Conservation (phyloP, 805 yeast species). For the Candida coquimbonensis region DNA sequence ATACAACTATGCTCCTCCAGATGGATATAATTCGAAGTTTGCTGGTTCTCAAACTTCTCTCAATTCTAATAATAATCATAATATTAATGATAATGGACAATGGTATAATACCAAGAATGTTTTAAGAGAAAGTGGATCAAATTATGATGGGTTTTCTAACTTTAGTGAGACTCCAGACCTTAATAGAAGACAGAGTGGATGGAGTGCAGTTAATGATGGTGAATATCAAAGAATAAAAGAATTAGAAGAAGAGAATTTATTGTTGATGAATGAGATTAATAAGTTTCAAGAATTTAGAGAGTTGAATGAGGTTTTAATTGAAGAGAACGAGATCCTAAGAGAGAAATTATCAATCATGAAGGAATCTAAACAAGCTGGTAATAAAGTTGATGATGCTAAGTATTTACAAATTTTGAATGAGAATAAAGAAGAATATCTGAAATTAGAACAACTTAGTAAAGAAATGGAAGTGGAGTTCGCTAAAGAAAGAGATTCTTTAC, state of each 20-base stretch:
- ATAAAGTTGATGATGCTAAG: background rate
- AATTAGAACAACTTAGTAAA: background rate
- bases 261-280: slow-evolving; percentile 2
- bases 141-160: slow-evolving; percentile 3
- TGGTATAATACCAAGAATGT: slow-evolving; percentile 3
- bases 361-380: background rate
- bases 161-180: slow-evolving; percentile 9
- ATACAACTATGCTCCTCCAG: background rate
- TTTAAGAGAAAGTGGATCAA: background rate
- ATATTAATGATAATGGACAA: background rate
- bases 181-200: slow-evolving; percentile 2
- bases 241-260: slow-evolving; percentile 7
- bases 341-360: slow-evolving; percentile 3
- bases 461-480: background rate
- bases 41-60: background rate
- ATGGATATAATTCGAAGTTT: background rate
- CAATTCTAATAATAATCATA: background rate
- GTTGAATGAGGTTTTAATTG: slow-evolving; percentile 8
- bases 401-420: background rate
- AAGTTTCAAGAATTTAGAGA: slow-evolving; percentile 8
- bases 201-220: background rate
- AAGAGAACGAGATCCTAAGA: slow-evolving; percentile 8
- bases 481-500: no score
- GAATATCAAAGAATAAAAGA: slow-evolving; percentile 1
- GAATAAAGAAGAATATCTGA: background rate